These are phyloP conservation scores for Melanomma pulvis-pyrius DNA, from an alignment of 495 filamentous ascomycete species.

Conservation along the genomic window DNA sequence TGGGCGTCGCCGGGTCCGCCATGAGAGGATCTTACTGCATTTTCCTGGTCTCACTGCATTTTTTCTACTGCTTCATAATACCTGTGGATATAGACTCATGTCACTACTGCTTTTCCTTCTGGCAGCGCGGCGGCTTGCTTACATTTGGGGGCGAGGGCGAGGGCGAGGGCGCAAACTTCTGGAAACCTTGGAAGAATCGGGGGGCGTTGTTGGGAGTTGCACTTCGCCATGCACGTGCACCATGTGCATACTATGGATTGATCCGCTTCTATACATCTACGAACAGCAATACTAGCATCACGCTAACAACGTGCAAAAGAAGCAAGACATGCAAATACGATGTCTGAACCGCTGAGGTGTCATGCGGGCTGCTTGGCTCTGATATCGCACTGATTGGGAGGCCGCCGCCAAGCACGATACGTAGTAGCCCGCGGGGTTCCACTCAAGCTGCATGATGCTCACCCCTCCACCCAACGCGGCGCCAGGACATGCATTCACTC, in stretches of 20 bases:
- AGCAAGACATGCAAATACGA: background rate
- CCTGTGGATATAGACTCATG: background rate
- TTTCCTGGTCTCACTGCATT: background rate
- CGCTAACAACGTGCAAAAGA: background rate
- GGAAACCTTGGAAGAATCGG: background rate
- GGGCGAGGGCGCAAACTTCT: slow-evolving; percentile 11
- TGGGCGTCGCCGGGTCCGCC: slow-evolving; percentile 69
- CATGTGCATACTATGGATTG: background rate
- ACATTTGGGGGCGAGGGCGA: background rate
- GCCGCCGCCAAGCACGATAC: slow-evolving; percentile 14
- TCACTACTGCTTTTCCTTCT: background rate
- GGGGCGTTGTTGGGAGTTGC: slow-evolving; percentile 1
- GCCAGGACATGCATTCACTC: background rate
- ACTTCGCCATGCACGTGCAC: background rate
- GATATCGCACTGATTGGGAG: slow-evolving; percentile 18
- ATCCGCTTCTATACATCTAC: background rate
- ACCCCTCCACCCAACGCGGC: background rate
- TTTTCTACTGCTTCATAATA: background rate
- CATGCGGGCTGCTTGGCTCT: slow-evolving; percentile 1
- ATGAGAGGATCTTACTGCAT: background rate
- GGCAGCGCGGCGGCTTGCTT: background rate
- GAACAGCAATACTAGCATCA: background rate
- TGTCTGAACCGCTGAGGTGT: background rate
- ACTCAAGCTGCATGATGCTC: slow-evolving; percentile 7
- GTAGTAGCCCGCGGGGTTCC: slow-evolving; percentile 5